These are phyloP conservation scores for Elongisporangium undulatum DNA, from an alignment of 352 stramenopile species.

Conservation along the genomic window DNA sequence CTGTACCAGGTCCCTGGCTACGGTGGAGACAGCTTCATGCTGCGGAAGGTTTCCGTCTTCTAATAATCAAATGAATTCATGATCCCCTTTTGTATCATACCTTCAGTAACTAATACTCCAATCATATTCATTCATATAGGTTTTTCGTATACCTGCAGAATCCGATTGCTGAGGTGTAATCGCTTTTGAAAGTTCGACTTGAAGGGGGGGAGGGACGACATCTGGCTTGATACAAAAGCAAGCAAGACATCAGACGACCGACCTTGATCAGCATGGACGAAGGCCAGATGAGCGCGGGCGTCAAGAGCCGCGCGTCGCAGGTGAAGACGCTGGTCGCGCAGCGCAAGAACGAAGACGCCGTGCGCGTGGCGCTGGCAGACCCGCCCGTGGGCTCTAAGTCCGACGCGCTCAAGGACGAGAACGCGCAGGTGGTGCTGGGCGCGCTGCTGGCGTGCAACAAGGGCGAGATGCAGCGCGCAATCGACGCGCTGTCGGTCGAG, in stretches of 20 bases:
- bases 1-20: too few species aligned
- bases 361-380: conserved; percentile 66
- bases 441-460: conserved; percentile 83
- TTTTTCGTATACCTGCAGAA: background rate
- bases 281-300: conserved; percentile 37
- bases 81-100: too few species aligned
- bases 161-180: background rate
- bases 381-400: conserved; percentile 59
- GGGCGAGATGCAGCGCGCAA: conserved; percentile 77
- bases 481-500: conserved; percentile 66
- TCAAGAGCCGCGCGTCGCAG: conserved; percentile 56
- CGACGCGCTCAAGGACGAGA: conserved; percentile 64
- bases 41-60: too few species aligned
- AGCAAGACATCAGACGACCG: background rate
- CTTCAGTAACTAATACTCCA: too few species aligned
- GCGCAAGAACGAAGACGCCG: conserved; percentile 79
- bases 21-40: too few species aligned
- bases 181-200: background rate
- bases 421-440: conserved; percentile 74
- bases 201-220: background rate
- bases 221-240: background rate
- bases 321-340: conserved; percentile 70
- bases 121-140: too few species aligned
- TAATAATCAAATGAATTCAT: too few species aligned
- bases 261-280: conserved; percentile 25